phyloP scores from a whole-genome alignment of 257 asterid species.

The Solanum okadae region DNA sequence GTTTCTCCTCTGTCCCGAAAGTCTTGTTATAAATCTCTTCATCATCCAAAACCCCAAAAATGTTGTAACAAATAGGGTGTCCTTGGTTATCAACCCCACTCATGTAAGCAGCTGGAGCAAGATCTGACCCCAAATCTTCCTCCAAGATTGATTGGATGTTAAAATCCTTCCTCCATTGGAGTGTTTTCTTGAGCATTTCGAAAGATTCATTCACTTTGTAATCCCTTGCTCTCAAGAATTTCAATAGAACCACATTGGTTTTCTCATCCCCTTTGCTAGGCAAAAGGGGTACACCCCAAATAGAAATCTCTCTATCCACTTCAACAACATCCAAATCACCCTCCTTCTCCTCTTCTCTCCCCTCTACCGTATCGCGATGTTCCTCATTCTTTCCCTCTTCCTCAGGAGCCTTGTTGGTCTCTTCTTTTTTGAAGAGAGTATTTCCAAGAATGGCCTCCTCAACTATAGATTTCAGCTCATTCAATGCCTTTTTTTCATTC shows the following conservation, averaged over 20 bases:
- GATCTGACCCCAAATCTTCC: conserved; percentile 47
- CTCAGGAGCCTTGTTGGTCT: not conserved
- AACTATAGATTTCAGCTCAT: conserved; percentile 49
- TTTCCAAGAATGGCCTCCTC: conserved; percentile 57
- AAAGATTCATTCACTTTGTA: conserved; percentile 54
- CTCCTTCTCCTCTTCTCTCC: not conserved
- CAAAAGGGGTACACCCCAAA: conserved; percentile 68
- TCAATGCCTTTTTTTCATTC: conserved; percentile 52
- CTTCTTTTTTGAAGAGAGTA: conserved; percentile 32
- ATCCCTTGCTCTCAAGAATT: conserved; percentile 69
- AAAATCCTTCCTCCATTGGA: conserved; percentile 64
- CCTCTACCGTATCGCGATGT: not conserved
- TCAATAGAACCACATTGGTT: conserved; percentile 56
- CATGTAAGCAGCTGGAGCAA: conserved; percentile 50
- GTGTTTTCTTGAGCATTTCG: conserved; percentile 65
- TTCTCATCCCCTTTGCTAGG: conserved; percentile 47
- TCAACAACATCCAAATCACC: conserved; percentile 1
- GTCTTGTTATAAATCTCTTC: conserved; percentile 40
- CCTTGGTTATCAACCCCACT: conserved; percentile 53
- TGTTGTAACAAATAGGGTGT: conserved; percentile 75
- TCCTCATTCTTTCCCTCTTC: conserved; percentile 6
- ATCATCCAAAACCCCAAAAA: conserved; percentile 51
- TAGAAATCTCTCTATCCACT: conserved; percentile 33
- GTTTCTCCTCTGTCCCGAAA: conserved; percentile 46
- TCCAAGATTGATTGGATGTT: conserved; percentile 40